Evolutionary conservation across 2,329 filamentous ascomycete species (phyloP).

Genomic region (Fusarium circinatum): DNA sequence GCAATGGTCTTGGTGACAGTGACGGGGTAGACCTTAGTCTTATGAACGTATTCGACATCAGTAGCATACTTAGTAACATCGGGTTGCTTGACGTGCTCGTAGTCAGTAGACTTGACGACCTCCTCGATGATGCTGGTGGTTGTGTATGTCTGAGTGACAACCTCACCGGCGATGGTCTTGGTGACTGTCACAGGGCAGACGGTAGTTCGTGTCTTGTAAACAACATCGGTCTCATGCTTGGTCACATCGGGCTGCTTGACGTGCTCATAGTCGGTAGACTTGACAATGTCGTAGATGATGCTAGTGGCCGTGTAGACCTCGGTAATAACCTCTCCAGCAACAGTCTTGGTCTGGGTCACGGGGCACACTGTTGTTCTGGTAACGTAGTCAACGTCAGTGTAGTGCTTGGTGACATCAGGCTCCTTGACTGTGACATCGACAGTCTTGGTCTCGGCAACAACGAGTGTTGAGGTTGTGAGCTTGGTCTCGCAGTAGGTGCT

Average conservation of each 20-base stretch:
- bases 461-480: constrained; percentile 56
- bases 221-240: constrained; percentile 47
- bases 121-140: constrained; percentile 46
- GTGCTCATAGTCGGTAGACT: constrained; percentile 47
- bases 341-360: constrained; percentile 52
- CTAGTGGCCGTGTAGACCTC: constrained; percentile 46
- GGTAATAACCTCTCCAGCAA: constrained; percentile 40
- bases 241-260: constrained; percentile 52
- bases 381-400: constrained; percentile 49
- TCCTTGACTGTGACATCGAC: constrained; percentile 51
- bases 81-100: constrained; percentile 51
- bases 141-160: constrained; percentile 52
- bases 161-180: constrained; percentile 53
- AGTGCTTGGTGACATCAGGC: constrained; percentile 49
- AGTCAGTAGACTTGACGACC: constrained; percentile 47
- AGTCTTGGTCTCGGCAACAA: constrained; percentile 53
- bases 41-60: constrained; percentile 53
- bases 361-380: constrained; percentile 59
- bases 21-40: constrained; percentile 57
- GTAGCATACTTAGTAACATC: constrained; percentile 49
- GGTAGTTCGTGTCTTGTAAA: constrained; percentile 56
- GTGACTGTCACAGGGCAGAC: constrained; percentile 46
- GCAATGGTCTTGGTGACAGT: constrained; percentile 50
- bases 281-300: constrained; percentile 38
- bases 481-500: constrained; percentile 56